Conservation (phyloP, 495 filamentous ascomycete genomes). For the Aspergillus diversus region DNA sequence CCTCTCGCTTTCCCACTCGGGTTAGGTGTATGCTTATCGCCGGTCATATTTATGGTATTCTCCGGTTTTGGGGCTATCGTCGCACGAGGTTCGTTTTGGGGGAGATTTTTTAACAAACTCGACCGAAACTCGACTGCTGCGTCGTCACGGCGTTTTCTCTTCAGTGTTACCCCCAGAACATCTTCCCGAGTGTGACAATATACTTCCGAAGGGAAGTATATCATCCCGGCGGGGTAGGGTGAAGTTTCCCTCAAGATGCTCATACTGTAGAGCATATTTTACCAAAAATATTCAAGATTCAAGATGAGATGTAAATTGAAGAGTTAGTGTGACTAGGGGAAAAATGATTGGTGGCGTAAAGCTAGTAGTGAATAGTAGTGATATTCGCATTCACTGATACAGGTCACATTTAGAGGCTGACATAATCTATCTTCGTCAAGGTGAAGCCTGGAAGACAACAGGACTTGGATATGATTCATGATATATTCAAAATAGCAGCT, state of each 20-base stretch:
- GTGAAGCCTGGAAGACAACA: background rate
- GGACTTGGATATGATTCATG: background rate
- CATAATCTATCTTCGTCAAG: background rate
- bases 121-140: background rate
- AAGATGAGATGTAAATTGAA: background rate
- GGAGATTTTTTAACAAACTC: background rate
- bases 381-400: background rate
- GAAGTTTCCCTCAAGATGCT: background rate
- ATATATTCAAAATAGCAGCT: too few relatives aligned
- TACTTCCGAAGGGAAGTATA: background rate
- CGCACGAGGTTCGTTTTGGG: background rate
- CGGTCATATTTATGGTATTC: conserved; percentile 28
- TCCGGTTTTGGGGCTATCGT: background rate
- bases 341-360: conserved; percentile 1
- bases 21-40: background rate
- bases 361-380: background rate
- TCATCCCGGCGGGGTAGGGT: background rate
- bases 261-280: background rate
- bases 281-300: background rate
- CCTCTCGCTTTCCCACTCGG: conserved; percentile 27
- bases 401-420: conserved; percentile 2
- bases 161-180: background rate
- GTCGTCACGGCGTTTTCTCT: conserved; percentile 24
- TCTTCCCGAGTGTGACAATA: background rate
- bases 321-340: background rate